Evolutionary conservation across 1,284 basidiomycete genomes (phyloP), one percentile per base, ranked within the genome.

Genomic region (Microbotryum saponariae): DNA sequence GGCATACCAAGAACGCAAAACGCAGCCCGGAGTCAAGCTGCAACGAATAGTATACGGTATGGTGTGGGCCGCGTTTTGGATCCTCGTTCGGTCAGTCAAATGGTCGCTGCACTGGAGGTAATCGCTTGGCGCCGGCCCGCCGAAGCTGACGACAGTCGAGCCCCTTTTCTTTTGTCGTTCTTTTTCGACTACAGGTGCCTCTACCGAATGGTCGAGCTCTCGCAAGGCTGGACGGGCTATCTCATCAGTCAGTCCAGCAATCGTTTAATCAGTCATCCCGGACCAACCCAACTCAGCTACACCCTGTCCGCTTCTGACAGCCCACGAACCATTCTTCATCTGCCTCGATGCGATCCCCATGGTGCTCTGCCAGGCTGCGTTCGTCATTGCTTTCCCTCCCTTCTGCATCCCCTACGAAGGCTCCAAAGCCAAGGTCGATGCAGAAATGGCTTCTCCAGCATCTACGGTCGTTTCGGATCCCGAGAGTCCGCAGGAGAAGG

Each of bases 161-260:
- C 33, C 27, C 14, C n/a, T 23, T 18, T 18, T 23, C 12, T 12
- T 4, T 16, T 27, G 16, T 1, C 48, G 3, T 23, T 18, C 25
- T 55, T 4, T 37, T n/a, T n/a, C 42, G 16, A 50, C n/a, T n/a
- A n/a, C n/a, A 61, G 60, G 7, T 64, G 66, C 42, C 46, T 61
- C 33, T 68, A 68, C 37, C 64, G 66, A 6, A 49, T 55, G 0
- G 47, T 49, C 7, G 66, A 68, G 48, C 60, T 68, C 9, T 49
- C 61, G 0, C 42, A 68, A 51, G 66, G 66, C 5, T 65, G 56
- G 63, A 33, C 31, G 4, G 61, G 65, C 1, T 62, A 63, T 51
- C 56, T 66, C 5, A 60, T 66, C 50, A 52, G 58, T 59, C n/a
- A 27, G 59, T 46, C 31, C 25, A 2, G 8, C 48, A 37, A 25